These are phyloP conservation scores for Marasmius sp. DNA, from an alignment of 1,284 basidiomycete species.

Conservation along the genomic window DNA sequence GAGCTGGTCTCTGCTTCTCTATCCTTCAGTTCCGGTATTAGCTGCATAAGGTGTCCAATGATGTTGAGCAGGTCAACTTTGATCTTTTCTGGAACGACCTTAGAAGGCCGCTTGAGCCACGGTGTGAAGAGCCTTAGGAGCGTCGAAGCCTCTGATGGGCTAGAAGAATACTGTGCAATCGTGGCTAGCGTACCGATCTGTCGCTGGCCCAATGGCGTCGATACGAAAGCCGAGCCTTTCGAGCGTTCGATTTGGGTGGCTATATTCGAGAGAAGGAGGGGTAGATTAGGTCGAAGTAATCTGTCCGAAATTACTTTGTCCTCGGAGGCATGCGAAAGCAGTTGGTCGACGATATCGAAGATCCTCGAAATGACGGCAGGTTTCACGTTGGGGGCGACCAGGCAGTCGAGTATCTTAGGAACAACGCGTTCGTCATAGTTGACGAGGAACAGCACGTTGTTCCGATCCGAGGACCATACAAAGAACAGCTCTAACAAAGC, in stretches of 20 bases:
- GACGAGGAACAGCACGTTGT: slow-evolving; percentile 66
- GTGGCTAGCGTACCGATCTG: slow-evolving; percentile 83
- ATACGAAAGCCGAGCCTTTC: slow-evolving; percentile 54
- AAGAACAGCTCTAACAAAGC: slow-evolving; percentile 87
- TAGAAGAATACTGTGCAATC: slow-evolving; percentile 75
- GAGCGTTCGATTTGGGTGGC: slow-evolving; percentile 68
- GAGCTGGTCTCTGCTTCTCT: slow-evolving; percentile 47
- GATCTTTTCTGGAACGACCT: slow-evolving; percentile 81
- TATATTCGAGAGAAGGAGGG: slow-evolving; percentile 73
- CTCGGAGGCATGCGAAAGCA: slow-evolving; percentile 59
- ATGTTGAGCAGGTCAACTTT: slow-evolving; percentile 87
- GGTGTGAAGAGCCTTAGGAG: slow-evolving; percentile 80
- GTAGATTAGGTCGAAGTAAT: slow-evolving; percentile 79
- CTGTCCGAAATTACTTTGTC: slow-evolving; percentile 51
- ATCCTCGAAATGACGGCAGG: slow-evolving; percentile 78
- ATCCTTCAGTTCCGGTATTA: slow-evolving; percentile 68
- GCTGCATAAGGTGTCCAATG: slow-evolving; percentile 70
- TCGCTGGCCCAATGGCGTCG: slow-evolving; percentile 78
- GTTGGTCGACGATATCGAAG: slow-evolving; percentile 83
- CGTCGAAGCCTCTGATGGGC: slow-evolving; percentile 71
- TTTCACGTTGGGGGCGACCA: slow-evolving; percentile 86
- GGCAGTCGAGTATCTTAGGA: slow-evolving; percentile 79
- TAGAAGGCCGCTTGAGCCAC: slow-evolving; percentile 77
- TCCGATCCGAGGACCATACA: slow-evolving; percentile 67
- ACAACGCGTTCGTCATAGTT: slow-evolving; percentile 71